These are phyloP conservation scores for Linnemannia schmuckeri DNA, from an alignment of 192 early-diverging fungal species.

Conservation along the genomic window DNA sequence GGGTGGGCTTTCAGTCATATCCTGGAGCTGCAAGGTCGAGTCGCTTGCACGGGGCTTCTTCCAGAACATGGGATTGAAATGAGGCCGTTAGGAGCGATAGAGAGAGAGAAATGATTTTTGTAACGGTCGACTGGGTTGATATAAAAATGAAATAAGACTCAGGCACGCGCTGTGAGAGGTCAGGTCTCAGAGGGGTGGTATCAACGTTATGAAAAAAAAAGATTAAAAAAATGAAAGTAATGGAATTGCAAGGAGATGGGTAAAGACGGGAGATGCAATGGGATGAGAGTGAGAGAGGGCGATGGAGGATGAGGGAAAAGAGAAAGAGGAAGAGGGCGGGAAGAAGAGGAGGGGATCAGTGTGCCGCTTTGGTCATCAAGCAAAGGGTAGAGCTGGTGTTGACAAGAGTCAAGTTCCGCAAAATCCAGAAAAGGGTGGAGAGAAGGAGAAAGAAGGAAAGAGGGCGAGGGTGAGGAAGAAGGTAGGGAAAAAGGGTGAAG, in stretches of 20 bases:
- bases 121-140: neutral
- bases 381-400: too few relatives aligned
- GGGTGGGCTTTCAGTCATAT: slow-evolving; percentile 11
- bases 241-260: neutral
- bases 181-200: neutral
- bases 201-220: neutral
- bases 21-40: slow-evolving; percentile 18
- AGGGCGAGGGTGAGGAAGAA: neutral
- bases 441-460: neutral
- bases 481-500: neutral
- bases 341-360: neutral
- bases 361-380: too few relatives aligned
- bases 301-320: neutral
- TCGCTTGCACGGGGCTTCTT: slow-evolving; percentile 2
- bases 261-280: neutral
- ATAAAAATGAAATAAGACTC: neutral
- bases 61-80: slow-evolving; percentile 17
- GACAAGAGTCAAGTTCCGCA: too few relatives aligned
- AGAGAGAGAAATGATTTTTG: neutral
- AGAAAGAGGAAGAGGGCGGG: neutral
- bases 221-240: neutral
- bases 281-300: neutral
- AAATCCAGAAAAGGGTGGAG: neutral
- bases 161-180: slow-evolving; percentile 4
- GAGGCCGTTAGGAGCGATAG: neutral